These are phyloP conservation scores for Backusella parvicylindrica DNA, from an alignment of 192 early-diverging fungal genomes.

Conservation along the genomic window DNA sequence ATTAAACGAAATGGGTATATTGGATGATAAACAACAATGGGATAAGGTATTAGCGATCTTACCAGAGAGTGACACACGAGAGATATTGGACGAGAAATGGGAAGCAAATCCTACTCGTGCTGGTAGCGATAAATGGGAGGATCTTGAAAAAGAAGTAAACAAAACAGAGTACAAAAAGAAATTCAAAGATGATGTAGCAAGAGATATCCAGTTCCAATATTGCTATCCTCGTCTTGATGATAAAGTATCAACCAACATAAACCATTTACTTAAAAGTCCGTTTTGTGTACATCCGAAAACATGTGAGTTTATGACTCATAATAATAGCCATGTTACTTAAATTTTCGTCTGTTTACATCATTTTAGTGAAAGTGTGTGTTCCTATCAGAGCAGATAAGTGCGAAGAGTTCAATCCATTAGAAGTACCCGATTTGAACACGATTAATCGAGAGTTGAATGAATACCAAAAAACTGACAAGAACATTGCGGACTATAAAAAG, in stretches of 20 bases:
- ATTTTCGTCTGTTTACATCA: background rate
- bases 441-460: conserved; percentile 61
- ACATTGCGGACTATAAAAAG: conserved; percentile 50
- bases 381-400: conserved; percentile 78
- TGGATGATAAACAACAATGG: conserved; percentile 63
- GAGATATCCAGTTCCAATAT: conserved; percentile 88
- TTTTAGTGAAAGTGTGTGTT: conserved; percentile 83
- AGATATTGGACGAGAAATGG: conserved; percentile 41
- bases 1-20: conserved; percentile 70
- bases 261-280: conserved; percentile 95
- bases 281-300: conserved; percentile 98
- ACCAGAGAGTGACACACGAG: conserved; percentile 66
- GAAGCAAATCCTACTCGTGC: conserved; percentile 17
- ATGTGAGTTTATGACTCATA: conserved; percentile 42
- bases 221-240: conserved; percentile 92
- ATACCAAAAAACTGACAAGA: conserved; percentile 17
- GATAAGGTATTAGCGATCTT: conserved; percentile 72
- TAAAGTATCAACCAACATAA: conserved; percentile 85
- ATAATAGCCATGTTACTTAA: background rate
- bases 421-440: conserved; percentile 67
- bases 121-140: conserved; percentile 43
- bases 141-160: conserved; percentile 32
- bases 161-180: conserved; percentile 8
- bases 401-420: conserved; percentile 80
- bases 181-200: conserved; percentile 31